Evolutionary conservation across 306 rosid genomes (phyloP).

Genomic region (Quercus engelmannii): DNA sequence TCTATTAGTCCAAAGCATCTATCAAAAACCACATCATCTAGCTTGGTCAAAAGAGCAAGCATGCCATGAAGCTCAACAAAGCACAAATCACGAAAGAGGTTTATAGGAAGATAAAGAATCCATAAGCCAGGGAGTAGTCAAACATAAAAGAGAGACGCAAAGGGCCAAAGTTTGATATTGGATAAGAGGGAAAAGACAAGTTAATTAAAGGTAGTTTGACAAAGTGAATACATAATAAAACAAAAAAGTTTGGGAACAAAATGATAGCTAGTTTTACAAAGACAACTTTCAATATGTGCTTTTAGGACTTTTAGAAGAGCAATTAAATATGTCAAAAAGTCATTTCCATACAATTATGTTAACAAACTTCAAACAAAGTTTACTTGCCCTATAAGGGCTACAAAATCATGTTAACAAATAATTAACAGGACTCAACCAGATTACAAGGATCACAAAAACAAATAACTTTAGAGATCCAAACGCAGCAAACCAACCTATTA

Average conservation of each 20-base stretch:
- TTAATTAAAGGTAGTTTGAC: neutral
- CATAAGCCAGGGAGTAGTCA: neutral
- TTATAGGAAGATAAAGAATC: neutral
- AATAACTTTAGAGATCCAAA: slow-evolving; percentile 27
- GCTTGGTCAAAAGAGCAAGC: too few species aligned
- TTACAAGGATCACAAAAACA: slow-evolving; percentile 19
- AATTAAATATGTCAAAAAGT: neutral
- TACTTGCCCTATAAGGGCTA: slow-evolving; percentile 16
- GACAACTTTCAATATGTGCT: neutral
- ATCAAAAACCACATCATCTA: too few species aligned
- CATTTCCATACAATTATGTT: neutral
- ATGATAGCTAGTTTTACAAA: neutral
- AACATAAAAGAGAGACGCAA: neutral
- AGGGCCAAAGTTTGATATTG: neutral
- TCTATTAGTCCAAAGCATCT: too few species aligned
- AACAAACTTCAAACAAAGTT: neutral
- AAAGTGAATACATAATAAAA: neutral
- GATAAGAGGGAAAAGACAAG: neutral
- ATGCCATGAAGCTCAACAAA: neutral
- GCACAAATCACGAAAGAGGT: too few species aligned
- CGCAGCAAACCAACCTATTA: slow-evolving; percentile 23
- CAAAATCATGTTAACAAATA: slow-evolving; percentile 20
- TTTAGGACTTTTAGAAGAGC: neutral
- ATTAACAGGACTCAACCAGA: slow-evolving; percentile 15
- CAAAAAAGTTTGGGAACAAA: neutral